These are phyloP conservation scores for Fusarium protoensiforme DNA, from an alignment of 2,329 filamentous ascomycete species.

Conservation along the genomic window DNA sequence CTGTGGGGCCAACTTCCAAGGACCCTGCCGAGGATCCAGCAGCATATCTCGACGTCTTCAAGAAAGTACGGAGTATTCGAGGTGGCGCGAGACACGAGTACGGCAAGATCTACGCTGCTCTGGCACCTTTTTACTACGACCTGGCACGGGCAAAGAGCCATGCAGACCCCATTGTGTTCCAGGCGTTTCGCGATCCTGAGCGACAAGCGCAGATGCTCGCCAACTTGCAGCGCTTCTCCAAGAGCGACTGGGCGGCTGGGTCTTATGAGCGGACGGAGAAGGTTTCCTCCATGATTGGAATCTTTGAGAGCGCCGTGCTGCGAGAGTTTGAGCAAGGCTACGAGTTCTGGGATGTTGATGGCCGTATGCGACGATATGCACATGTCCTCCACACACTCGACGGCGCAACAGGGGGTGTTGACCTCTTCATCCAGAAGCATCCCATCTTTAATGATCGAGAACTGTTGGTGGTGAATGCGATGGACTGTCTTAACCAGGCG, in stretches of 20 bases:
- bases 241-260: conserved; percentile 82
- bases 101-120: conserved; percentile 86
- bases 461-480: conserved; percentile 72
- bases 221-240: conserved; percentile 81
- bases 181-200: conserved; percentile 87
- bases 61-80: conserved; percentile 79
- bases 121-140: conserved; percentile 91
- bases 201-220: conserved; percentile 90
- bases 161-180: conserved; percentile 85
- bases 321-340: conserved; percentile 95
- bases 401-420: conserved; percentile 80
- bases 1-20: conserved; percentile 59
- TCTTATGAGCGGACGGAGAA: conserved; percentile 78
- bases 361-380: conserved; percentile 88
- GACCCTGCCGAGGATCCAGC: conserved; percentile 68
- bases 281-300: conserved; percentile 77
- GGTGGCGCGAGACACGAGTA: conserved; percentile 91
- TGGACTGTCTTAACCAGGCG: conserved; percentile 82
- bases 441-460: conserved; percentile 81
- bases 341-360: conserved; percentile 87
- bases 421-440: conserved; percentile 90
- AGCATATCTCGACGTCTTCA: conserved; percentile 75
- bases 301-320: conserved; percentile 91
- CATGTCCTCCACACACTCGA: conserved; percentile 86
- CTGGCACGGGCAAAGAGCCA: conserved; percentile 77